Evolutionary conservation across 371 early-diverging fungal species (phyloP), one percentile per base, ranked within the genome.

Genomic region (Actinomortierella wolfii): DNA sequence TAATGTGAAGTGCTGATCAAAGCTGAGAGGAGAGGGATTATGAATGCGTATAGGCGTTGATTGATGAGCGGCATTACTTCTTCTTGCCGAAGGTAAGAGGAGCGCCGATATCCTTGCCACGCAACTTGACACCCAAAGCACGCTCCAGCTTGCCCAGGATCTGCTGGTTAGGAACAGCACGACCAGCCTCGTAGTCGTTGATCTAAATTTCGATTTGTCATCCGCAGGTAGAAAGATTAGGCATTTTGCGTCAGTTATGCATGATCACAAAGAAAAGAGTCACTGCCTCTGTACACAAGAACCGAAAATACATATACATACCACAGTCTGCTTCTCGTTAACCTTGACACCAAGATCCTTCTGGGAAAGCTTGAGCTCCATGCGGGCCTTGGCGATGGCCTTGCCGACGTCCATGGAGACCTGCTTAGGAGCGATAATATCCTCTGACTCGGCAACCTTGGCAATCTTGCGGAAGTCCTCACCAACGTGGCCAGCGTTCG

Each of bases 141-240:
- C 95, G 85, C 81, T 97, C 96, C 78, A 97, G 75, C 82, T 96
- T 96, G 45, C 83, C 86, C 40, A 97, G 84, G 43, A 96, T 79
- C 78, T 95, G 94, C 79, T 95, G 97, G 83, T 94, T 95, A 53
- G 96, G 96, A 68, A 92, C 87, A 44, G 92, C 86, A 76, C 89
- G 79, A 14, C 94, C 93, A 65, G 86, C 78, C 77, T 97, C 98
- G 61, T 95, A 97, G 70, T 96, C 97, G 76, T 90, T 87, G 54
- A 94, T 82, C 83, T 80, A 28, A 26, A 13, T 2, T 20, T n/a
- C 41, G 26, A 90, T 47, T 11, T 67, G 60, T 59, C 18, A 40
- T 24, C 20, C 20, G 41, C 43, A 39, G 40, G 23, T 41, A 52
- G 24, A 39, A 20, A n/a, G n/a, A n/a, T n/a, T n/a, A n/a, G n/a